Evolutionary conservation across 768 basidiomycete genomes (phyloP).

Genomic region (Clavaria fumosa): DNA sequence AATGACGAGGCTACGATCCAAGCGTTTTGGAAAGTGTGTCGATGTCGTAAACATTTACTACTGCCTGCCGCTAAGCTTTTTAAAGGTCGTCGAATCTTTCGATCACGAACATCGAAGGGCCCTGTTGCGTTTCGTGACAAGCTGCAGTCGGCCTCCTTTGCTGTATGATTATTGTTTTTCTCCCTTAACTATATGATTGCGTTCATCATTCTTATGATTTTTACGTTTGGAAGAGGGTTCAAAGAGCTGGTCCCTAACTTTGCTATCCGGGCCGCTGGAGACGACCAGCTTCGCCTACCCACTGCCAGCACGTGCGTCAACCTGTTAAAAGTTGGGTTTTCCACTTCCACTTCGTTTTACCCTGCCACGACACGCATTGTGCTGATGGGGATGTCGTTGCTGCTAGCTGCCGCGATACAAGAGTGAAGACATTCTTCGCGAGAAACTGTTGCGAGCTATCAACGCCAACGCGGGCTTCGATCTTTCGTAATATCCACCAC

Average conservation of each 20-base stretch:
- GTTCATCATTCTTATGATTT: too few species aligned
- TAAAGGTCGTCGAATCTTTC: slow-evolving; percentile 62
- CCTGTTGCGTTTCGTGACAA: slow-evolving; percentile 83
- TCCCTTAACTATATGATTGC: too few species aligned
- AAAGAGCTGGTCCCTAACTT: slow-evolving; percentile 80
- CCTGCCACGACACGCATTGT: background rate
- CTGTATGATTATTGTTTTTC: slow-evolving; percentile 31
- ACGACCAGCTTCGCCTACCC: slow-evolving; percentile 54
- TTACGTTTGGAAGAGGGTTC: slow-evolving; percentile 78
- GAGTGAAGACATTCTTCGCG: slow-evolving; percentile 43
- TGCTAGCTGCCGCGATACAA: slow-evolving; percentile 54
- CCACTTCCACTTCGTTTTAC: background rate
- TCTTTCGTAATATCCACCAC: too few species aligned
- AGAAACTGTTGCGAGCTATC: slow-evolving; percentile 78
- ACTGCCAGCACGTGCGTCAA: slow-evolving; percentile 86
- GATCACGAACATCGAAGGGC: slow-evolving; percentile 64
- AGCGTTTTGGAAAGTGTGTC: slow-evolving; percentile 68
- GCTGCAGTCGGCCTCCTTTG: slow-evolving; percentile 78
- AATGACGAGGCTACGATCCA: slow-evolving; percentile 55
- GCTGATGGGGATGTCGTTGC: background rate
- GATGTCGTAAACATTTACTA: background rate
- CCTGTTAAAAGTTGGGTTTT: slow-evolving; percentile 54
- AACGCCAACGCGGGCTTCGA: slow-evolving; percentile 86
- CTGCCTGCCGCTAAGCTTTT: background rate
- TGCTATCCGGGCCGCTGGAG: slow-evolving; percentile 68